Percentiles rank a stretch among this genome's conserved stretches.
phyloP scores from a whole-genome alignment of 2,329 filamentous ascomycete species.

The Pseudogymnoascus sp. region DNA sequence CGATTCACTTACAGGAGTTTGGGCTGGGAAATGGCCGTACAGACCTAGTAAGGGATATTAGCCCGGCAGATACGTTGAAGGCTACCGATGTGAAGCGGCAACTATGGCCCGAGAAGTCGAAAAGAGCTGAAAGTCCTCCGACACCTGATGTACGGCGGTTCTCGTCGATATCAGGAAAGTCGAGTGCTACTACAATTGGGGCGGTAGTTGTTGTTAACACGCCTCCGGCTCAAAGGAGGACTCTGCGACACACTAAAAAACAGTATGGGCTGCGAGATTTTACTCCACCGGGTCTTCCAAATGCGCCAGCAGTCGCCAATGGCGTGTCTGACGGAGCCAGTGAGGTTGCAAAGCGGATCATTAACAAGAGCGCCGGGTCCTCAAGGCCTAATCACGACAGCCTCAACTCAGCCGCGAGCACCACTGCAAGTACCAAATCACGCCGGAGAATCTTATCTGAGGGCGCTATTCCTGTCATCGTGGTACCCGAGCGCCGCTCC shows the following conservation, averaged over 20 bases:
- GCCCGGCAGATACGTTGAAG: background rate
- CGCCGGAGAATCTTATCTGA: conserved; percentile 52
- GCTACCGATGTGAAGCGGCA: background rate
- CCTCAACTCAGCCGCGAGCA: conserved; percentile 39
- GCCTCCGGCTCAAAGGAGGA: conserved; percentile 41
- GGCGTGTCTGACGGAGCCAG: background rate
- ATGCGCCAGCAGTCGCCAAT: background rate
- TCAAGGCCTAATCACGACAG: conserved; percentile 29
- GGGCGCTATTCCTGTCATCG: conserved; percentile 54
- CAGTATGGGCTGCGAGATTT: conserved; percentile 44
- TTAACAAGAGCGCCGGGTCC: background rate
- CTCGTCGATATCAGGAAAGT: conserved; percentile 48
- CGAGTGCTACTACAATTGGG: conserved; percentile 48
- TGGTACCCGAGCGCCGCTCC: conserved; percentile 52
- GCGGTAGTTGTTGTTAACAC: conserved; percentile 51
- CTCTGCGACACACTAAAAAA: conserved; percentile 55
- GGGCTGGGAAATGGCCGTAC: conserved; percentile 41
- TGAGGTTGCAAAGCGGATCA: background rate
- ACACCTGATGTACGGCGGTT: conserved; percentile 38
- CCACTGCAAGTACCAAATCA: conserved; percentile 44
- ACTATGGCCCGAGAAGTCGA: conserved; percentile 13
- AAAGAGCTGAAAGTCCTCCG: conserved; percentile 21
- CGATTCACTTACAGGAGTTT: conserved; percentile 35
- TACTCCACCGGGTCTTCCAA: conserved; percentile 24
- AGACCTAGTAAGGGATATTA: conserved; percentile 18